phyloP scores from a whole-genome alignment of 306 rosid species.

The Quercus suber region DNA sequence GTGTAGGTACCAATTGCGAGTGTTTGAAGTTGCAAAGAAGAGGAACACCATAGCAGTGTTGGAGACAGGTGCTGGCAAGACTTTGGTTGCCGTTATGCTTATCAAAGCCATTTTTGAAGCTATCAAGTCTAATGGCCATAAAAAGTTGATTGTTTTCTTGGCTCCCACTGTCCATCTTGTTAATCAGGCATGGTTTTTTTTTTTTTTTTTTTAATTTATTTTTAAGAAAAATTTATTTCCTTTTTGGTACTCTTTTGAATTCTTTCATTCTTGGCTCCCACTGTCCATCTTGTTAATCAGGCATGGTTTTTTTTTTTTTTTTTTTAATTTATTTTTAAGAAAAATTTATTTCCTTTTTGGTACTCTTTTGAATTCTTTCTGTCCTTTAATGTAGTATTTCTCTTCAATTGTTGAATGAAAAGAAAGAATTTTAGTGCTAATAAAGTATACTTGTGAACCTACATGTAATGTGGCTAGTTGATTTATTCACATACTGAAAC shows the following conservation, averaged over 20 bases:
- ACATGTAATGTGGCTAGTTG: constrained; percentile 10
- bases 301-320: constrained; percentile 22
- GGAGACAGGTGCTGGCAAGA: constrained; percentile 84
- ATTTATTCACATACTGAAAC: constrained; percentile 9
- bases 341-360: background rate
- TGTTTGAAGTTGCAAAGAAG: constrained; percentile 58
- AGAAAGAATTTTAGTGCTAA: background rate
- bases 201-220: background rate
- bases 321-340: no score
- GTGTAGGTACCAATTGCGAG: constrained; percentile 62
- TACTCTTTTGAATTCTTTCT: background rate
- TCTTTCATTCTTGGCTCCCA: constrained; percentile 73
- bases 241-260: background rate
- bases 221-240: background rate
- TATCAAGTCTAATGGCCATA: constrained; percentile 36
- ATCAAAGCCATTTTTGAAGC: constrained; percentile 47
- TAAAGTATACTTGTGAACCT: background rate
- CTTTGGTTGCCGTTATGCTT: constrained; percentile 81
- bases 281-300: constrained; percentile 88
- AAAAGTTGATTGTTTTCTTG: constrained; percentile 58
- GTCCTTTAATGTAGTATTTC: background rate
- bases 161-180: constrained; percentile 94
- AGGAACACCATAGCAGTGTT: constrained; percentile 79
- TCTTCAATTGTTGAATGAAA: background rate
- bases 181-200: constrained; percentile 51